These are phyloP conservation scores for Penicillium crystallinum DNA, from an alignment of 495 filamentous ascomycete species.

Conservation along the genomic window DNA sequence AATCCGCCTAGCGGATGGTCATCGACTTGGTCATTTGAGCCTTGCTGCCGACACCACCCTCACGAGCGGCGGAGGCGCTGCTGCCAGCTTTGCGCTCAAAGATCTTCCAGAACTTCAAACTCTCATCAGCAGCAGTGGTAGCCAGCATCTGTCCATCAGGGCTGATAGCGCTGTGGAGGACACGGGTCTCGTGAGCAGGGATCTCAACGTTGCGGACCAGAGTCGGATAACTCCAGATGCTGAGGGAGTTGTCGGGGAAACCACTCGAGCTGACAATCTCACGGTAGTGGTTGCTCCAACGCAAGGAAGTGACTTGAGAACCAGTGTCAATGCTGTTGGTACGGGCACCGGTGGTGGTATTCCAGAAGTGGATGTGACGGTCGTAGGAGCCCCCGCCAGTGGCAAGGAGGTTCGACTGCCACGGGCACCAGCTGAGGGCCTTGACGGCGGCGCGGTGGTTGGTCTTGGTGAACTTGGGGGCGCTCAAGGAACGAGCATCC, in stretches of 20 bases:
- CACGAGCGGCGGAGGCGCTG: conserved; percentile 49
- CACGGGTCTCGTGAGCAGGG: conserved; percentile 95
- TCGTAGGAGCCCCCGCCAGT: conserved; percentile 96
- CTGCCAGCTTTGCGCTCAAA: conserved; percentile 94
- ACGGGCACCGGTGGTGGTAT: conserved; percentile 91
- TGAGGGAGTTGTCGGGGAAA: conserved; percentile 97
- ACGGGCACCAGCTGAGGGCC: conserved; percentile 97
- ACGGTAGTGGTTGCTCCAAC: conserved; percentile 94
- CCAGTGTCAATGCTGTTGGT: conserved; percentile 99
- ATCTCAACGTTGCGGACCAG: conserved; percentile 97
- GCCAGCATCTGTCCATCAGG: conserved; percentile 97
- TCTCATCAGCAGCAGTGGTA: conserved; percentile 93
- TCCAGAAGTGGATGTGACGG: conserved; percentile 99
- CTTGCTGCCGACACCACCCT: conserved; percentile 55
- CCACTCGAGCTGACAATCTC: conserved; percentile 96
- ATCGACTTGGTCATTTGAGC: conserved; percentile 86
- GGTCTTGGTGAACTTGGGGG: conserved; percentile 98
- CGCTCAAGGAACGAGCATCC: conserved; percentile 87
- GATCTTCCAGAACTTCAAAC: conserved; percentile 99
- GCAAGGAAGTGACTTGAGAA: conserved; percentile 89
- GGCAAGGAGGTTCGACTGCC: conserved; percentile 94
- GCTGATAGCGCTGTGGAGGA: conserved; percentile 90
- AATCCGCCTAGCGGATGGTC: conserved; percentile 77
- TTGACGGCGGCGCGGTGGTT: conserved; percentile 99
- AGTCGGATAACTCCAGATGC: conserved; percentile 97